phyloP scores from a whole-genome alignment of 2,329 filamentous ascomycete genomes.

The Parastagonospora nodorum region DNA sequence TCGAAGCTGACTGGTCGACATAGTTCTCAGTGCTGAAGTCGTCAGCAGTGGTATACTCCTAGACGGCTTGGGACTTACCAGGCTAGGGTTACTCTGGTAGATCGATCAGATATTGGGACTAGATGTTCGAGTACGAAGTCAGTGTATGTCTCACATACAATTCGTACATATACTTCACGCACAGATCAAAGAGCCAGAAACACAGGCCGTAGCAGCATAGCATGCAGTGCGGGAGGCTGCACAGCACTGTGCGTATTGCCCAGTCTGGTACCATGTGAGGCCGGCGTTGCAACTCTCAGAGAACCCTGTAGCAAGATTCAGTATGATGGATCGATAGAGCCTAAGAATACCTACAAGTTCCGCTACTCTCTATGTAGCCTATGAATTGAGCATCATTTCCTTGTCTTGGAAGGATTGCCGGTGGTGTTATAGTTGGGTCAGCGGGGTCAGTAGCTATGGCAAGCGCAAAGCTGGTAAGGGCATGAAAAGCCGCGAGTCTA shows the following conservation, averaged over 20 bases:
- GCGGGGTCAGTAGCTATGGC: conserved; percentile 23
- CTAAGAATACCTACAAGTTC: conserved; percentile 22
- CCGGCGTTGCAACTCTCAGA: conserved; percentile 27
- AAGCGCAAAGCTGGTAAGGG: conserved; percentile 15
- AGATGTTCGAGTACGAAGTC: no score
- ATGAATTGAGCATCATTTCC: conserved; percentile 27
- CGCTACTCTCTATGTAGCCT: conserved; percentile 25
- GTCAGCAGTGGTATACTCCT: conserved; percentile 3
- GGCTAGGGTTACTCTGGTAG: conserved; percentile 27
- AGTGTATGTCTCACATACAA: no score
- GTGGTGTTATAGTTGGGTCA: conserved; percentile 37
- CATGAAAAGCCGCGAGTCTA: conserved; percentile 13
- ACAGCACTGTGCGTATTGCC: conserved; percentile 39
- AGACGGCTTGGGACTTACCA: conserved; percentile 20
- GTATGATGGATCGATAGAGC: not conserved
- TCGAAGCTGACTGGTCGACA: conserved; percentile 17
- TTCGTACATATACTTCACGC: no score
- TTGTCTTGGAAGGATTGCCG: conserved; percentile 34
- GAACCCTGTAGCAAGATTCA: conserved; percentile 21
- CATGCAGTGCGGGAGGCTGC: conserved; percentile 26
- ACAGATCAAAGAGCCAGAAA: conserved; percentile 32
- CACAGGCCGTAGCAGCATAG: conserved; percentile 33
- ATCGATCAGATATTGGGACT: conserved; percentile 23
- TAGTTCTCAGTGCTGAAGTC: conserved; percentile 28
- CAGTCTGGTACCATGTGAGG: conserved; percentile 35